Base-by-base conservation (phyloP, 768 basidiomycete species). In the Lentinula detonsa region DNA sequence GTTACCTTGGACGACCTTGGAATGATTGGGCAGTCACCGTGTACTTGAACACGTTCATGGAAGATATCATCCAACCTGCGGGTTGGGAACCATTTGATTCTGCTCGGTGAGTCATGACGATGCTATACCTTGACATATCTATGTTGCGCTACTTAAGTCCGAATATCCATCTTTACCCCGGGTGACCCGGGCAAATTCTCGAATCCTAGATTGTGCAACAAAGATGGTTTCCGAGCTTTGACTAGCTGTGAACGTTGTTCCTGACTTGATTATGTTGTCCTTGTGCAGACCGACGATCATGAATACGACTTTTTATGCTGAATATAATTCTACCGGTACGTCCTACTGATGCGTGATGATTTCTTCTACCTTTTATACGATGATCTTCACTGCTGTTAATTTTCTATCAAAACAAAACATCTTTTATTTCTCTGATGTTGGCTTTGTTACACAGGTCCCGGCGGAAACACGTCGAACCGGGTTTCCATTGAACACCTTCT, bases 1-100 rank as follows among this genome's bases (percentile, higher is more conserved):
- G 85, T 64, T 86, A 76, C 68, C 73, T 88, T 8, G 85, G 86
- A 75, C 79, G 86, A 2, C 86, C 87, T 0, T 88, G 87, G 86
- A 87, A 86, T 66, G 76, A 81, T 55, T 70, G 82, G 6, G 81
- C 85, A 0, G 77, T 77, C 0, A 79, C 83, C 0, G 80, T 87
- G 1, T 87, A 73, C 62, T 68, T 86, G 7, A 71, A 70, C 5
- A 85, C 79, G 0, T 80, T 76, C 55, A 87, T 87, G 85, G 85
- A 87, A 57, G 73, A 79, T 11, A 83, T 77, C 63, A 77, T 86
- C 37, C 52, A 72, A 6, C 76, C 84, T 1, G 75, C 66, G 9
- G 85, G 85, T 7, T 87, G 80, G 73, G 80, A 69, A 1, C 74
- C 82, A 0, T 86, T 84, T 63, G 68, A 72, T 62, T 71, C 69